A percentile compares a stretch with the other conserved stretches of the same genome.
phyloP scores from a whole-genome alignment of 139 green algal species.

The Asterochloris sp. region DNA sequence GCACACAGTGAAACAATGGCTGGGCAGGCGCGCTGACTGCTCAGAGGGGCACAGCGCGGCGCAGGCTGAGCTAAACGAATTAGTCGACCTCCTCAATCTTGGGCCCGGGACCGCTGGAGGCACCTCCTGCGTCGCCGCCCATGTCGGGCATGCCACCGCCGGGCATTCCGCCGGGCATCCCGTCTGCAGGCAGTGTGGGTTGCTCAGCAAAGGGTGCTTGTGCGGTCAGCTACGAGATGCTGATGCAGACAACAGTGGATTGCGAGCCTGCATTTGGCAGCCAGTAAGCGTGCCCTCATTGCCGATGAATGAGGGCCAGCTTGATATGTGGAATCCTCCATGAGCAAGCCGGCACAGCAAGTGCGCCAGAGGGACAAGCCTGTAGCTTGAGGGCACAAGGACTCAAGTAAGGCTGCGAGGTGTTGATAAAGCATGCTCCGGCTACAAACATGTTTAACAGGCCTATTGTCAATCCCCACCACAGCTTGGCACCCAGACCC shows the following conservation, averaged over 20 bases:
- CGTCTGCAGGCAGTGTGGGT: constrained; percentile 18
- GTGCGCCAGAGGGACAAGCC: background rate
- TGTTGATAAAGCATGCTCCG: background rate
- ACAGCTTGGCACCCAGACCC: background rate
- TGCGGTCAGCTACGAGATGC: background rate
- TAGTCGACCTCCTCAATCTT: constrained; percentile 68
- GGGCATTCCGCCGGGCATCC: constrained; percentile 36
- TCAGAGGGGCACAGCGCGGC: too few species aligned
- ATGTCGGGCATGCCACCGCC: constrained; percentile 25
- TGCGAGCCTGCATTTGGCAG: background rate
- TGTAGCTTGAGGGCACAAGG: background rate
- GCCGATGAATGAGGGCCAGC: too few species aligned
- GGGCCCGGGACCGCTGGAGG: constrained; percentile 28
- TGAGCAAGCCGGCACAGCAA: background rate
- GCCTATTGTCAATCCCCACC: background rate
- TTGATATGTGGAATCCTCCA: background rate
- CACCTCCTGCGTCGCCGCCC: constrained; percentile 3
- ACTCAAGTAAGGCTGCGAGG: background rate
- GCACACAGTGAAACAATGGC: too few species aligned
- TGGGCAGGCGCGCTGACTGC: too few species aligned
- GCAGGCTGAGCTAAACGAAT: background rate
- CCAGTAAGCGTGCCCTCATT: background rate
- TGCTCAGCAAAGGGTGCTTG: background rate
- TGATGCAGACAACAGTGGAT: background rate
- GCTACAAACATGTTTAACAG: background rate